Conservation (phyloP, 2,329 filamentous ascomycete genomes). For the Microdochium bolleyi region DNA sequence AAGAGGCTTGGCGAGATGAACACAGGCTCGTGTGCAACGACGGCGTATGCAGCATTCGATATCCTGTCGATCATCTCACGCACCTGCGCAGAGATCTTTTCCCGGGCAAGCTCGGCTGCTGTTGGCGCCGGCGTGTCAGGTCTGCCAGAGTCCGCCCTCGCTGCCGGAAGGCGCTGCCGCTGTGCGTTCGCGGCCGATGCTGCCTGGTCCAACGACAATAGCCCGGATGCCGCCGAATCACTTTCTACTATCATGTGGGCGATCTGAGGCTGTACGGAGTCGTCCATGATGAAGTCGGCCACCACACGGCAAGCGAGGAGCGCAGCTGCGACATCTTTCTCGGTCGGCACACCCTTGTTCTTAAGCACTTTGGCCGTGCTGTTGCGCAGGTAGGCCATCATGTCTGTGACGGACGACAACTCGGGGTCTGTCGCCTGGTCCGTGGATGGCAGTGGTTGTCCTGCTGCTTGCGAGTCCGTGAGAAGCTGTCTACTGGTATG, state of each 20-base stretch:
- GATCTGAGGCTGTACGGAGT: slow-evolving; percentile 18
- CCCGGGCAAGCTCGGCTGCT: slow-evolving; percentile 3
- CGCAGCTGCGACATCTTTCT: slow-evolving; percentile 17
- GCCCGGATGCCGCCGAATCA: slow-evolving; percentile 24
- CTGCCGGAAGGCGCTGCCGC: slow-evolving; percentile 6
- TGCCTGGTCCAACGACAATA: slow-evolving; percentile 23
- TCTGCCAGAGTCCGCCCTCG: background rate
- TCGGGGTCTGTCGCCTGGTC: slow-evolving; percentile 1
- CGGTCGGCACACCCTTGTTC: slow-evolving; percentile 14
- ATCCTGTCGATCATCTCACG: slow-evolving; percentile 41
- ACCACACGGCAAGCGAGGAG: slow-evolving; percentile 17
- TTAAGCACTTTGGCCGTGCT: slow-evolving; percentile 13
- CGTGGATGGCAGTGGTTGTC: background rate
- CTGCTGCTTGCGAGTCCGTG: background rate
- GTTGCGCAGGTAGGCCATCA: slow-evolving; percentile 16
- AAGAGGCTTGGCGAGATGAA: slow-evolving; percentile 72
- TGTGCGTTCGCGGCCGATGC: slow-evolving; percentile 5
- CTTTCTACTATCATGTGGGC: slow-evolving; percentile 21
- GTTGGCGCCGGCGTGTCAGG: background rate
- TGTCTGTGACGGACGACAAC: slow-evolving; percentile 15
- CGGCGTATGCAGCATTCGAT: slow-evolving; percentile 55
- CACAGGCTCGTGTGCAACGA: slow-evolving; percentile 67
- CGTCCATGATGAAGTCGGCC: slow-evolving; percentile 19
- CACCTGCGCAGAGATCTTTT: slow-evolving; percentile 18
- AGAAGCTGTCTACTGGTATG: background rate